Evolutionary conservation across 805 yeast genomes (phyloP), one percentile per base, ranked within the genome.

Genomic region (Geotrichum ghanense): DNA sequence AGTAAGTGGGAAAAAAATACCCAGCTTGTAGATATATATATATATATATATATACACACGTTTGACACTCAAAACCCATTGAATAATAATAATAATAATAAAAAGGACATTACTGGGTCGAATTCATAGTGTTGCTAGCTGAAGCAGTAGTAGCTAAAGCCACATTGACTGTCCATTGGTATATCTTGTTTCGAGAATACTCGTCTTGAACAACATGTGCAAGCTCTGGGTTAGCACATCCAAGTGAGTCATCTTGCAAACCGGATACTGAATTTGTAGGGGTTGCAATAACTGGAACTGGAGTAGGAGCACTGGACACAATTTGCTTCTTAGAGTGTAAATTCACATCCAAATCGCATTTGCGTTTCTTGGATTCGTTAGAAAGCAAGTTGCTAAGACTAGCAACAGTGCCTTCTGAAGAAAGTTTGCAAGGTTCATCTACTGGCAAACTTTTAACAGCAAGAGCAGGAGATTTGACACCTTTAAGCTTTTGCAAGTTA

Each of bases 401-500:
- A 12, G 10, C 27, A 24, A 12, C 10, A 24, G 27, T 12, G 10
- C 7, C 27, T 12, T 7, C 27, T 7, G 27, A 12, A 24, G 27
- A 24, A 7, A 24, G 10, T 12, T 7, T 12, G 27, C 10, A 12
- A 12, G 27, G 27, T 7, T 7, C 27, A 7, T 7, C 27, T 12
- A 24, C 27, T 7, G 27, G 27, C 7, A 12, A 7, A 12, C 10
- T 7, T 7, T 7, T 12, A 7, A 24, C 27, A 7, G 12, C 10
- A 12, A 24, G 27, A 24, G 27, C 27, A 24, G 27, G 10, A 12
- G 27, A 24, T 7, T 7, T 7, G 46, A 31, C 2, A 54, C 45
- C 31, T 41, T 34, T 23, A 46, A 54, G 42, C 49, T 48, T 41
- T 31, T 7, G 21, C 10, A 31, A 19, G 4, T 12, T 31, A 19